Evolutionary conservation across 2,329 filamentous ascomycete species (phyloP), one percentile per base, ranked within the genome.

Genomic region (Paecilomyces formosus): DNA sequence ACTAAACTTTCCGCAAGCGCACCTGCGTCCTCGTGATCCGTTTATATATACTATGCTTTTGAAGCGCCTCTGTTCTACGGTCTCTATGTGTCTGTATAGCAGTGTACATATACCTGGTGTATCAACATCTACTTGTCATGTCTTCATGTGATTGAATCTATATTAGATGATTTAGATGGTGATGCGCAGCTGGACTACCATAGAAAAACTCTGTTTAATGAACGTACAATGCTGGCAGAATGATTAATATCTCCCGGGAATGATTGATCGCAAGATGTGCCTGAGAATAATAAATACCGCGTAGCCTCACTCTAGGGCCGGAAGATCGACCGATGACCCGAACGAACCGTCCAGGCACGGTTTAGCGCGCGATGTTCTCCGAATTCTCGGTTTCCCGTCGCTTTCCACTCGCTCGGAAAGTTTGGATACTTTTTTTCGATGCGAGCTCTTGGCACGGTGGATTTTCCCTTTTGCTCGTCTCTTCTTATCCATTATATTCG

Each of bases 1-100:
- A 68, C 74, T 33, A 85, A 82, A 72, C 76, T 82, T 30, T 71
- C 74, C 45, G 63, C 61, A 13, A 52, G 50, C 30, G 24, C 18
- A 18, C 24, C 39, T 18, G 24, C 12, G 18, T 24, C 39, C 18
- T 15, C 55, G 53, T 57, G 45, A 57, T 53, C 12, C 21, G 54
- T 11, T 11, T 6, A 15, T 28, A 11, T 50, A 52, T 24, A 24
- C 15, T 28, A 5, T 8, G 21, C 6, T 12, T 54, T 28, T 26
- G 12, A 4, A 21, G 24, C 51, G 7, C 21, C 1, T 9, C 18
- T 15, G 6, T 53, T 53, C 21, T 53, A 22, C 21, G n/a, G 18
- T 45, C 9, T 18, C 13, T 9, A 45, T 45, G 6, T 18, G n/a
- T 45, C 6, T 21, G n/a, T 45, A 45, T 45, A 6, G 15, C 15